Evolutionary conservation across 2,329 filamentous ascomycete species (phyloP), one percentile per base, ranked within the genome.

Genomic region (Cordyceps militaris): DNA sequence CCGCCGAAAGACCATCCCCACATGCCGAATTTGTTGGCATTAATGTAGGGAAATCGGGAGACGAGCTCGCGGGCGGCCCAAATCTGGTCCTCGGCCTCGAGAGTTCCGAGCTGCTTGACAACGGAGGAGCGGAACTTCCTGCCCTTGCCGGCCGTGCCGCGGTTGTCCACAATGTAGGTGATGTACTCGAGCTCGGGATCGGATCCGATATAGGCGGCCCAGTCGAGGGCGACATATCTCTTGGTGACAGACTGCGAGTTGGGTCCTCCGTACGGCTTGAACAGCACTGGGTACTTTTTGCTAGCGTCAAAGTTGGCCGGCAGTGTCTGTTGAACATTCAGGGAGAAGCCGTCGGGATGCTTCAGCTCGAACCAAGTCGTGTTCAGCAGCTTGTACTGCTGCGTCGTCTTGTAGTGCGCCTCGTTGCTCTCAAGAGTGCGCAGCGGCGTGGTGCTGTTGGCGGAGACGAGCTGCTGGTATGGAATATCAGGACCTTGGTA

Each of bases 1-100:
- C 85, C 86, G 13, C 86, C 86, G 63, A 81, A 88, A 0, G 80
- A 85, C 84, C 83, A 87, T 1, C 86, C 86, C 74, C 81, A 88
- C 65, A 88, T 87, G 42, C 79, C 84, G 14, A 88, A 76, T 64
- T 84, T 79, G 11, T 78, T 68, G 1, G 72, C 68, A 64, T 88
- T 81, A 58, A 88, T 76, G 66, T 77, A 88, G 0, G 70, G 57
- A 59, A 79, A 73, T 58, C 74, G 72, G 32, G 71, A 67, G 0
- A 76, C 73, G 3, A 86, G 74, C 65, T 83, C 69, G 59, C 79
- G 73, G 0, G 85, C 85, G 0, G 84, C 85, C 79, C 81, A 87
- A 63, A 88, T 80, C 66, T 89, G 86, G 66, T 89, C 86, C 21
- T 79, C 68, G 0, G 85, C 78, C 65, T 89, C 86, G 2, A 87